Percentiles rank a stretch among this genome's conserved stretches.
phyloP scores from a whole-genome alignment of 2,329 filamentous ascomycete species.

The Venturia effusa region DNA sequence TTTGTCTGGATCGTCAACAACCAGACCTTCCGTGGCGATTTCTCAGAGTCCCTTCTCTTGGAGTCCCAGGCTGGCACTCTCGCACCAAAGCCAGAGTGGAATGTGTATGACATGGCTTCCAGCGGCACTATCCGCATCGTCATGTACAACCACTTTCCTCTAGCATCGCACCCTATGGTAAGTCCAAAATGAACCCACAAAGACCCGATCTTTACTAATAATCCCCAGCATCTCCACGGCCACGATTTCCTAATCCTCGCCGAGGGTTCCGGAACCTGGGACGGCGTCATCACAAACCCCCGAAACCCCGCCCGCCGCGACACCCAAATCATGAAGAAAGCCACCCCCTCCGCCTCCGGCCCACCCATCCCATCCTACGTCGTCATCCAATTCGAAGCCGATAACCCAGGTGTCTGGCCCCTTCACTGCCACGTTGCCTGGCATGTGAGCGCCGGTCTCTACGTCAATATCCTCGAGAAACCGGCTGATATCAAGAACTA shows the following conservation, averaged over 20 bases:
- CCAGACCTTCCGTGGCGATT: conserved; percentile 23
- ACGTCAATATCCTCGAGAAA: conserved; percentile 30
- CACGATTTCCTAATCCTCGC: conserved; percentile 60
- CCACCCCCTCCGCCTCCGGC: conserved; percentile 25
- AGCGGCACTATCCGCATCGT: conserved; percentile 39
- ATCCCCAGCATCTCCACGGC: conserved; percentile 13
- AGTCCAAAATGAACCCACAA: neutral
- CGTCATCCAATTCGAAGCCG: conserved; percentile 35
- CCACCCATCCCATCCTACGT: conserved; percentile 21
- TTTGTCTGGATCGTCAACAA: conserved; percentile 19
- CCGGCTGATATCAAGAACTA: conserved; percentile 29
- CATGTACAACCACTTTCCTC: conserved; percentile 32
- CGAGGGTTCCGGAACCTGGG: conserved; percentile 33
- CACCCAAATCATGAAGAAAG: conserved; percentile 27
- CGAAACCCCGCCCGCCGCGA: conserved; percentile 42
- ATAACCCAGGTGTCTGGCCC: conserved; percentile 45
- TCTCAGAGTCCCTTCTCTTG: conserved; percentile 27
- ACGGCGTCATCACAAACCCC: conserved; percentile 29
- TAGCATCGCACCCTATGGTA: conserved; percentile 43
- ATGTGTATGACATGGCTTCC: conserved; percentile 39
- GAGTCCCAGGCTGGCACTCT: conserved; percentile 23
- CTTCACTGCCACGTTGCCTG: conserved; percentile 36
- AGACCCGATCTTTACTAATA: neutral
- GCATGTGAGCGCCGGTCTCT: conserved; percentile 36
- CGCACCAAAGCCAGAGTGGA: conserved; percentile 27